Evolutionary conservation across 2,329 filamentous ascomycete species (phyloP), one percentile per base, ranked within the genome.

Genomic region (Madurella fahalii): DNA sequence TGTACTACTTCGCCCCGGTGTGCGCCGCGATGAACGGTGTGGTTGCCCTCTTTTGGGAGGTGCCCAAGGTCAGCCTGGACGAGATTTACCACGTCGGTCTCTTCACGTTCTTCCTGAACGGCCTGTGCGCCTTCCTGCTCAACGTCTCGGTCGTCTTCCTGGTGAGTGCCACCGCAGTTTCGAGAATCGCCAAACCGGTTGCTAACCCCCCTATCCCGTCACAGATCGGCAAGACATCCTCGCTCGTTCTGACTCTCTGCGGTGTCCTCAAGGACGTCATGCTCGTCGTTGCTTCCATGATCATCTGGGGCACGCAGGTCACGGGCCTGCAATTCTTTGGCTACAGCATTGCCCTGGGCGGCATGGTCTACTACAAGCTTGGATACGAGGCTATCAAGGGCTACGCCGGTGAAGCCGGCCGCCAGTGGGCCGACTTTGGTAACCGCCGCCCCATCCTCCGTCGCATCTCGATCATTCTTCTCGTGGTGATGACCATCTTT

Each of bases 181-280:
- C 4, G 47, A 13, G 25, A 16, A 16, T 9, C 25, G 2, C 8
- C n/a, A 9, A 37, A 9, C 34, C 9, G 34, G 5, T 17, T 52
- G 40, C 65, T 74, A 65, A 75, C 56, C 46, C 11, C 1, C 1
- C n/a, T n/a, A 25, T 25, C 25, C 25, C 25, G n/a, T 3, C 34
- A 44, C 61, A 92, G 88, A 93, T 94, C 68, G 89, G 89, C 76
- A 92, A 89, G 78, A 93, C 89, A 15, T 93, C 89, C 1, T 89
- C 89, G 50, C 85, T 94, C 52, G 86, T 93, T 64, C 85, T 94
- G 67, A 94, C 90, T 32, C 86, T 94, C 45, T 93, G 87, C 68
- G 89, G 89, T 76, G 89, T 94, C 40, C 83, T 94, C 60, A 94
- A 93, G 80, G 89, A 94, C 72, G 89, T 94, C 56, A 81, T 94